Conservation (phyloP, 345 rosid genomes). For the Alliaria petiolata region DNA sequence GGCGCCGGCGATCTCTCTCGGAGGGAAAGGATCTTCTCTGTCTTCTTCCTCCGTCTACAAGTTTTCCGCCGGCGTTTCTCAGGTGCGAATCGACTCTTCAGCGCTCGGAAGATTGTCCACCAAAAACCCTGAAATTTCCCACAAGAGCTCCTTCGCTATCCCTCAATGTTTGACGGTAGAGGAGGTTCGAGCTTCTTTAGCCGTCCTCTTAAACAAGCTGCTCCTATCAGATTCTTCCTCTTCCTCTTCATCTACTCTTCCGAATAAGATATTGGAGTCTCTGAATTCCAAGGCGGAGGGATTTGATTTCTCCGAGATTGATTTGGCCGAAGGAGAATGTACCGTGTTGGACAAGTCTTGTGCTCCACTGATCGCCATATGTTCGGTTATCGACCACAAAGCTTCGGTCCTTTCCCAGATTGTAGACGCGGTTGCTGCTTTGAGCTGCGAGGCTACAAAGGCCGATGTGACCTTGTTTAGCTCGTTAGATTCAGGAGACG, state of each 20-base stretch:
- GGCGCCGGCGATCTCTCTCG: slow-evolving; percentile 28
- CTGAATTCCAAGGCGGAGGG: slow-evolving; percentile 25
- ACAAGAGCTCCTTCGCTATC: neutral
- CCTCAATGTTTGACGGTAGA: slow-evolving; percentile 17
- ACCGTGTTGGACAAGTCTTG: slow-evolving; percentile 28
- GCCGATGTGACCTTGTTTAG: slow-evolving; percentile 42
- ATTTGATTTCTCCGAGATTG: slow-evolving; percentile 6
- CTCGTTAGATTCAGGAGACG: slow-evolving; percentile 44
- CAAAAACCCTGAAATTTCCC: slow-evolving; percentile 1
- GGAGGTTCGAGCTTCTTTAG: slow-evolving; percentile 45
- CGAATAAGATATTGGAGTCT: slow-evolving; percentile 18
- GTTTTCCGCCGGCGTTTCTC: slow-evolving; percentile 36
- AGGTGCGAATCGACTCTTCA: slow-evolving; percentile 44
- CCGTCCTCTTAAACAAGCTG: slow-evolving; percentile 48
- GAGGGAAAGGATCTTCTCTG: slow-evolving; percentile 51
- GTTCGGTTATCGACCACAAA: slow-evolving; percentile 49
- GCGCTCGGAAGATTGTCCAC: slow-evolving; percentile 39
- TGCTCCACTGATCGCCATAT: slow-evolving; percentile 37
- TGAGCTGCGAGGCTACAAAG: slow-evolving; percentile 66
- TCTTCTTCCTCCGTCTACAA: slow-evolving; percentile 42
- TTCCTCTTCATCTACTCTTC: slow-evolving; percentile 18
- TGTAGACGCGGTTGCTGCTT: slow-evolving; percentile 53
- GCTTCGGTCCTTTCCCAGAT: slow-evolving; percentile 39
- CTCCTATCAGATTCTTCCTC: slow-evolving; percentile 22
- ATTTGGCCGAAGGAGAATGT: slow-evolving; percentile 42